A percentile compares a stretch with the other conserved stretches of the same genome.
Evolutionary conservation across 2,329 filamentous ascomycete genomes (phyloP).

Genomic region (Stachybotrys chartarum): DNA sequence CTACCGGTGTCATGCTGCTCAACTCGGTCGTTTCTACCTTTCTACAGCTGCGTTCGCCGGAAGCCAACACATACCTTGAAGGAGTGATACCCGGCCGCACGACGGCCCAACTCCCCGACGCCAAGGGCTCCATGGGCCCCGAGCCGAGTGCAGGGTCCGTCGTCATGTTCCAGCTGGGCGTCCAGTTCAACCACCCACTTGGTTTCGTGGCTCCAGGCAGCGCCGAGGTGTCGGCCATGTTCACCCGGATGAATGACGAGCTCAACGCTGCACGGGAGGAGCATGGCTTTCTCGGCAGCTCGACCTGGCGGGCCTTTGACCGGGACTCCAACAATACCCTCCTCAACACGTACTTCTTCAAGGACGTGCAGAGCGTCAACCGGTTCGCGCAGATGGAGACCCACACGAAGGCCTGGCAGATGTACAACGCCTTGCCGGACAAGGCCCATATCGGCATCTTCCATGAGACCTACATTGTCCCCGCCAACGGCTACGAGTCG

Average conservation of each 20-base stretch:
- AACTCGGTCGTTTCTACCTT: constrained; percentile 21
- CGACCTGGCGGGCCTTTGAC: constrained; percentile 30
- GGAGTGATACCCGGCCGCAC: constrained; percentile 23
- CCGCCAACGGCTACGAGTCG: constrained; percentile 39
- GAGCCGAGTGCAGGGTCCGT: constrained; percentile 19
- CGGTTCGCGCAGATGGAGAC: constrained; percentile 40
- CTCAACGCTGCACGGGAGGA: constrained; percentile 29
- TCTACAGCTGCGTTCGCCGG: constrained; percentile 11
- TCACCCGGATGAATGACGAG: constrained; percentile 28
- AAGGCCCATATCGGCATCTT: constrained; percentile 39
- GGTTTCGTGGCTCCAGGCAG: constrained; percentile 39
- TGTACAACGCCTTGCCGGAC: constrained; percentile 28
- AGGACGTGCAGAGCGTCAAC: constrained; percentile 38
- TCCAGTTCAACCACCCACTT: constrained; percentile 40
- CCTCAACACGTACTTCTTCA: constrained; percentile 43
- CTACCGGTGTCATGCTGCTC: constrained; percentile 19
- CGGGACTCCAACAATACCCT: constrained; percentile 32
- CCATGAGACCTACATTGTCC: constrained; percentile 46
- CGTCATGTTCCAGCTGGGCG: constrained; percentile 37
- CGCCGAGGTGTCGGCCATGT: constrained; percentile 28
- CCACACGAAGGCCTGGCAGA: constrained; percentile 43
- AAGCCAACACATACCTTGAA: constrained; percentile 12
- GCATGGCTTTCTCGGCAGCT: constrained; percentile 39
- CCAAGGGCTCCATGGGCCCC: constrained; percentile 16
- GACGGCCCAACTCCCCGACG: constrained; percentile 24